Conservation (phyloP, 257 asterid genomes). For the Ilex aquifolium region DNA sequence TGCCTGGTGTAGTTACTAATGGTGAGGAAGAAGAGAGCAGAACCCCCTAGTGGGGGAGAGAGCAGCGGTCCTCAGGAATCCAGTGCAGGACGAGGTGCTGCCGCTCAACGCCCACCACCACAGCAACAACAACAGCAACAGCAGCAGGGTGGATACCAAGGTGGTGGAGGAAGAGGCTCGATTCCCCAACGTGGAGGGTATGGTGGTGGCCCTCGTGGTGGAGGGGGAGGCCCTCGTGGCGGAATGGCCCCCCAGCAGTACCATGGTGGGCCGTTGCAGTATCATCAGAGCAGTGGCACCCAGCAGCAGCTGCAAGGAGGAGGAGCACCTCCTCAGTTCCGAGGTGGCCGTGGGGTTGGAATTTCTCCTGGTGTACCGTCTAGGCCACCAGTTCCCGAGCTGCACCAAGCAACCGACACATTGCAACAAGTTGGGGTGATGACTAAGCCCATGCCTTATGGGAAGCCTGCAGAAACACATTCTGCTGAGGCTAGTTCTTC, state of each 20-base stretch:
- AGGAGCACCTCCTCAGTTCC: conserved; percentile 45
- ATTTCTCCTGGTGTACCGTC: conserved; percentile 57
- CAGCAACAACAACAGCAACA: conserved; percentile 34
- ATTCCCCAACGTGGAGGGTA: neutral
- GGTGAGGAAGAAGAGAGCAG: conserved; percentile 81
- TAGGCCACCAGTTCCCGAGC: conserved; percentile 82
- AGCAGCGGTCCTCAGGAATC: conserved; percentile 51
- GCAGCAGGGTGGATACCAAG: neutral
- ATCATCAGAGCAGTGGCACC: conserved; percentile 39
- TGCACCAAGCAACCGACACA: conserved; percentile 85
- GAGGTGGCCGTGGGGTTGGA: conserved; percentile 53
- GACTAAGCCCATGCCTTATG: conserved; percentile 37
- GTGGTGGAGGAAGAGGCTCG: neutral
- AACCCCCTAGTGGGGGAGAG: conserved; percentile 54
- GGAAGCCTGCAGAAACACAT: conserved; percentile 28
- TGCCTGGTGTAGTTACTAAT: conserved; percentile 35
- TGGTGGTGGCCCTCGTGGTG: conserved; percentile 18
- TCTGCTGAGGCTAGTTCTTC: conserved; percentile 57
- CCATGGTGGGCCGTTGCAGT: conserved; percentile 26
- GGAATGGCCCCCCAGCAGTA: conserved; percentile 34
- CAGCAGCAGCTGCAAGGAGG: conserved; percentile 50
- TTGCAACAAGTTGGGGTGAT: conserved; percentile 38
- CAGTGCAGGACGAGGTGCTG: conserved; percentile 47
- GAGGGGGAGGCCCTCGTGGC: conserved; percentile 30
- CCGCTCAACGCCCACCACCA: conserved; percentile 41